These are phyloP conservation scores for Annulohypoxylon stygium DNA, from an alignment of 495 filamentous ascomycete genomes.

Conservation along the genomic window DNA sequence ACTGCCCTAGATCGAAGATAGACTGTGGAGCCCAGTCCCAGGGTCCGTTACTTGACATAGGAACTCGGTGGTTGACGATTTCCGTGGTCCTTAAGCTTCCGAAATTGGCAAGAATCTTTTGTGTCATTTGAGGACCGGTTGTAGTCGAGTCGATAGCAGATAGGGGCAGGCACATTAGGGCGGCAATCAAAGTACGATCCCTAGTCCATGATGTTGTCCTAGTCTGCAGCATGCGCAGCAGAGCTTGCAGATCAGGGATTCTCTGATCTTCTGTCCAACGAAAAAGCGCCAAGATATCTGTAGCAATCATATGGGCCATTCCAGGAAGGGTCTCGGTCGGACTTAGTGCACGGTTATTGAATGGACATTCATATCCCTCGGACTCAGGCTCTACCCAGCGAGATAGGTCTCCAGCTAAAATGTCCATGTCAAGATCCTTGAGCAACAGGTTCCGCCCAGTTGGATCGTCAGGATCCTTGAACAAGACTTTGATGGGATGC, in stretches of 20 bases:
- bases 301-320: constrained; percentile 7
- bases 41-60: constrained; percentile 9
- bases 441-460: constrained; percentile 26
- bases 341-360: constrained; percentile 2
- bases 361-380: constrained; percentile 1
- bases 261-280: constrained; percentile 11
- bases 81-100: constrained; percentile 17
- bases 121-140: constrained; percentile 12
- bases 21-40: constrained; percentile 12
- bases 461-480: constrained; percentile 37
- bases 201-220: constrained; percentile 17
- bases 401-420: constrained; percentile 21
- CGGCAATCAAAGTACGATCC: constrained; percentile 11
- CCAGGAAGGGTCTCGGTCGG: constrained; percentile 6
- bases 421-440: constrained; percentile 52
- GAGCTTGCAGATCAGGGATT: constrained; percentile 12
- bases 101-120: constrained; percentile 16
- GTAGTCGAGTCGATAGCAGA: constrained; percentile 8
- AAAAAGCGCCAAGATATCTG: constrained; percentile 8
- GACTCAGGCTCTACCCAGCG: constrained; percentile 8
- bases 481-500: constrained; percentile 50
- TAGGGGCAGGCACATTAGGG: constrained; percentile 5
- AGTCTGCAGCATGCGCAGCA: constrained; percentile 3
- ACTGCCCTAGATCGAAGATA: constrained; percentile 12
- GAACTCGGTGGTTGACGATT: constrained; percentile 10